Conservation (phyloP, 106 monocot species). For the Vanilla planifolia region DNA sequence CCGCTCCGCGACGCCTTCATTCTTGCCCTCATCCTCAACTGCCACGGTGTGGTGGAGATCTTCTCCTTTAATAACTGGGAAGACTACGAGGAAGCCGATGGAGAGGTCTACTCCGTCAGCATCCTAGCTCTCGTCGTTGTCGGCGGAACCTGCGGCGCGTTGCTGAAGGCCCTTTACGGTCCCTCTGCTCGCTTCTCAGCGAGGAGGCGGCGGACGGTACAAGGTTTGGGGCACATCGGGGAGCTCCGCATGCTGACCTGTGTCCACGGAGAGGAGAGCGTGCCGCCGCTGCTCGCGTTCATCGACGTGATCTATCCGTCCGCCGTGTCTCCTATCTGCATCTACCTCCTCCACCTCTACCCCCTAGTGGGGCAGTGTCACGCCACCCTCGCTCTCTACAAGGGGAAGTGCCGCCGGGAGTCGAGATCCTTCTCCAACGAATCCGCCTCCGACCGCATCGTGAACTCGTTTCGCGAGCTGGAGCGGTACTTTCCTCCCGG, state of each 20-base stretch:
- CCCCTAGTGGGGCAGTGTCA: slow-evolving; percentile 56
- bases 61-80: slow-evolving; percentile 25
- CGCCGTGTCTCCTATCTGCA: slow-evolving; percentile 18
- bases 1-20: slow-evolving; percentile 28
- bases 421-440: background rate
- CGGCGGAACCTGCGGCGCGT: slow-evolving; percentile 11
- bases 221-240: slow-evolving; percentile 6
- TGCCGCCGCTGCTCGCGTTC: slow-evolving; percentile 35
- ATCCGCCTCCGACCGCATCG: slow-evolving; percentile 19
- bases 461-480: slow-evolving; percentile 56
- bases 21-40: slow-evolving; percentile 38
- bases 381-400: slow-evolving; percentile 52
- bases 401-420: background rate
- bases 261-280: slow-evolving; percentile 38
- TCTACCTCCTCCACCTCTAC: slow-evolving; percentile 63
- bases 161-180: slow-evolving; percentile 30
- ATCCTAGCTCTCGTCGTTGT: slow-evolving; percentile 15
- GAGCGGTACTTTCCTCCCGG: slow-evolving; percentile 15
- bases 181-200: slow-evolving; percentile 20
- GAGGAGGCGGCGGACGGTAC: slow-evolving; percentile 30
- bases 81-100: slow-evolving; percentile 16
- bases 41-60: slow-evolving; percentile 48
- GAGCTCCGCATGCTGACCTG: slow-evolving; percentile 63
- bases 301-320: slow-evolving; percentile 26
- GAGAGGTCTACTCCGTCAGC: slow-evolving; percentile 19